A percentile compares a stretch with the other conserved stretches of the same genome.
Evolutionary conservation across 2,329 filamentous ascomycete species (phyloP).

Genomic region (Colletotrichum falcatum): DNA sequence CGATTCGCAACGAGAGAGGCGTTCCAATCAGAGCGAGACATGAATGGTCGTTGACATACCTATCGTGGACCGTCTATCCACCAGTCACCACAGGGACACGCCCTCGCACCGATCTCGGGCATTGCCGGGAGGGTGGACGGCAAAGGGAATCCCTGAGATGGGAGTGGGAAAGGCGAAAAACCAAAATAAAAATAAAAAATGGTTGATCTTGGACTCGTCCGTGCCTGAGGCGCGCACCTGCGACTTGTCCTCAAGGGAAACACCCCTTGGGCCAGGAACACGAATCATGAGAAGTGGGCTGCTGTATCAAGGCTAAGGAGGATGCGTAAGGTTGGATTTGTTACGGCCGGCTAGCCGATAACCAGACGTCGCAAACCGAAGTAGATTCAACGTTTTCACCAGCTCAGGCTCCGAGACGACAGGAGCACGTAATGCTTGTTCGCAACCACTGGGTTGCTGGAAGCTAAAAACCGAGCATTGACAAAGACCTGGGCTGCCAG

Average conservation of each 20-base stretch:
- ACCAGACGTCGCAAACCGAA: not conserved
- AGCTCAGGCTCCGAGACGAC: not conserved
- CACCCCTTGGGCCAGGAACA: conserved; percentile 31
- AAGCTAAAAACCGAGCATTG: not conserved
- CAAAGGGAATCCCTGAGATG: conserved; percentile 25
- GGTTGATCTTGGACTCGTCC: conserved; percentile 16
- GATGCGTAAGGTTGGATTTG: conserved; percentile 26
- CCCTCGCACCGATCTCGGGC: conserved; percentile 40
- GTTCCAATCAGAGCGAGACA: conserved; percentile 39
- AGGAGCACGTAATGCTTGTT: not conserved
- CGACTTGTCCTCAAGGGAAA: conserved; percentile 2
- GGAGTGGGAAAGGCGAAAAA: conserved; percentile 1
- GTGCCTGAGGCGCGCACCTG: conserved; percentile 16
- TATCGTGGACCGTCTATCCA: conserved; percentile 36
- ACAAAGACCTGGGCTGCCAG: not conserved
- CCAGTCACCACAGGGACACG: conserved; percentile 21
- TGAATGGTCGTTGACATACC: conserved; percentile 36
- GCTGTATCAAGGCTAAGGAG: conserved; percentile 29
- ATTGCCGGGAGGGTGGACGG: conserved; percentile 39
- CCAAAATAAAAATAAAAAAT: too few species aligned
- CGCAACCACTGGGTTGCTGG: not conserved
- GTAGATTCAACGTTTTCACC: not conserved
- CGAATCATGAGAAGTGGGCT: conserved; percentile 41
- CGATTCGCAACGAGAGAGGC: conserved; percentile 35
- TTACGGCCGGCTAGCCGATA: conserved; percentile 27